Conservation (phyloP, 306 rosid species). For the Biancaea sappan region DNA sequence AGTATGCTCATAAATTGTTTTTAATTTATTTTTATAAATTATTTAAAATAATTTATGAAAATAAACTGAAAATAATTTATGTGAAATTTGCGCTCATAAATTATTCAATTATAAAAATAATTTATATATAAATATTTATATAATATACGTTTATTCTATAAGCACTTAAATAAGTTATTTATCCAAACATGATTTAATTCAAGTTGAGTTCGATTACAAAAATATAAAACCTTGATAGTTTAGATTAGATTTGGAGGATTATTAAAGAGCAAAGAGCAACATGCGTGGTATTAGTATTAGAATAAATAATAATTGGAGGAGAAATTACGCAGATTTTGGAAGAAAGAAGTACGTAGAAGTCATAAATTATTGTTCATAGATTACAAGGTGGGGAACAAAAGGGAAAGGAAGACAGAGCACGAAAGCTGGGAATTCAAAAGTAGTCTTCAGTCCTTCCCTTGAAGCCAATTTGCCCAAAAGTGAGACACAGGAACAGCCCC, state of each 20-base stretch:
- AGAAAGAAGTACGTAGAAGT: slow-evolving; percentile 17
- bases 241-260: neutral
- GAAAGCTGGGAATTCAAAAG: slow-evolving; percentile 45
- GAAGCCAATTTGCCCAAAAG: slow-evolving; percentile 97
- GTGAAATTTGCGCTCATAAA: no score
- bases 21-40: no score
- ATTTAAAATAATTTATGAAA: no score
- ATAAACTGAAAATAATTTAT: no score
- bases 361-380: slow-evolving; percentile 23
- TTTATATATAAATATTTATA: no score
- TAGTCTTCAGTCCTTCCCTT: slow-evolving; percentile 91
- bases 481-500: slow-evolving; percentile 73
- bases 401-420: slow-evolving; percentile 20
- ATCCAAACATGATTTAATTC: no score
- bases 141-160: no score
- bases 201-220: no score
- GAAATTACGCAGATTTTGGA: slow-evolving; percentile 24
- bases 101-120: no score
- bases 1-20: no score
- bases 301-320: slow-evolving; percentile 36
- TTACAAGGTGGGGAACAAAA: slow-evolving; percentile 19
- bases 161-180: no score
- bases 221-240: no score
- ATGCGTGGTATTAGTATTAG: slow-evolving; percentile 15
- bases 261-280: neutral